A percentile compares a stretch with the other conserved stretches of the same genome.
Evolutionary conservation across 2,329 filamentous ascomycete genomes (phyloP).

Genomic region (Aspergillus pseudoterreus): DNA sequence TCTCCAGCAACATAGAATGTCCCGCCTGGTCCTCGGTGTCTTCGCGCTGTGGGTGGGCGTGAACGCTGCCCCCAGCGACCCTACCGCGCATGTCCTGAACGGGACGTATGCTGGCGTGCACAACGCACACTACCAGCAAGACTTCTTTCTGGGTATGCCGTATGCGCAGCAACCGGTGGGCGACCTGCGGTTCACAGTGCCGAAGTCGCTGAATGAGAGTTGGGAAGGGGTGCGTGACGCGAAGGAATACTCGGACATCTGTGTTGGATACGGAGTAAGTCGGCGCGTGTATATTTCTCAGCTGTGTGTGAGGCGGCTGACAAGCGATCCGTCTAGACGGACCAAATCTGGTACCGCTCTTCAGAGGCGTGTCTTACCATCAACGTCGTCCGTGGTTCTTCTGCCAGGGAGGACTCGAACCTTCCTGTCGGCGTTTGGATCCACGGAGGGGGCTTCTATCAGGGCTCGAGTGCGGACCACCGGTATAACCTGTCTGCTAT

Average conservation of each 20-base stretch:
- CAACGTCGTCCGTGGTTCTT: conserved; percentile 54
- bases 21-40: neutral
- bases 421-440: conserved; percentile 62
- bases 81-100: conserved; percentile 38
- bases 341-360: conserved; percentile 33
- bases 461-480: conserved; percentile 49
- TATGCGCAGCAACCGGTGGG: conserved; percentile 55
- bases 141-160: conserved; percentile 54
- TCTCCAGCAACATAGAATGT: neutral
- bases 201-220: conserved; percentile 47
- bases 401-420: conserved; percentile 32
- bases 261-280: conserved; percentile 50
- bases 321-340: conserved; percentile 19
- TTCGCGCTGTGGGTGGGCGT: conserved; percentile 4
- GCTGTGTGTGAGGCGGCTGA: neutral
- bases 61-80: conserved; percentile 22
- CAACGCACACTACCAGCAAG: conserved; percentile 43
- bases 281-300: conserved; percentile 2
- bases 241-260: conserved; percentile 45
- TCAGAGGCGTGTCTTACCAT: conserved; percentile 60
- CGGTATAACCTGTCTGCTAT: conserved; percentile 63
- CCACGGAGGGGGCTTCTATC: conserved; percentile 53
- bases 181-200: conserved; percentile 51
- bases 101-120: conserved; percentile 47
- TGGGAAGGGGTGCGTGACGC: conserved; percentile 44